Percentiles rank a stretch among this genome's conserved stretches.
These are phyloP conservation scores for Botrytis deweyae DNA, from an alignment of 2,329 filamentous ascomycete species.

Conservation along the genomic window DNA sequence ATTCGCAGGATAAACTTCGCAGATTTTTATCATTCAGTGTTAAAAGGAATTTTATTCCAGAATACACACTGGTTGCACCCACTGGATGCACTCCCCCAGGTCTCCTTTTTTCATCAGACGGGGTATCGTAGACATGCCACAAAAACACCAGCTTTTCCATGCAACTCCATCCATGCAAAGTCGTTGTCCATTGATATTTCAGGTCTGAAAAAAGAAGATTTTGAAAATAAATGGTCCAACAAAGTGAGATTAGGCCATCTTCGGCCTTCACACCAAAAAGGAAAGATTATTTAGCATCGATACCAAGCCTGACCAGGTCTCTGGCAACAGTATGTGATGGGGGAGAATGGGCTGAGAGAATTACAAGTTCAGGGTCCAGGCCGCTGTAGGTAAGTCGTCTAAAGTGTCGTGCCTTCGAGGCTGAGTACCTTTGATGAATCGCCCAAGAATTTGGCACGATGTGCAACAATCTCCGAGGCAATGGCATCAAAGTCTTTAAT, in stretches of 20 bases:
- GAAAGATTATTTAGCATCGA: background rate
- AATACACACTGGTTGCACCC: constrained; percentile 9
- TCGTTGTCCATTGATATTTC: constrained; percentile 7
- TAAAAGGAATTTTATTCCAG: background rate
- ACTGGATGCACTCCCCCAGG: constrained; percentile 5
- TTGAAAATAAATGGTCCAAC: constrained; percentile 16
- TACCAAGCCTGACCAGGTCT: constrained; percentile 22
- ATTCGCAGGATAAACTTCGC: background rate
- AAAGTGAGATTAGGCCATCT: background rate
- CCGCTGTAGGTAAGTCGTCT: constrained; percentile 24
- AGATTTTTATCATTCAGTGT: background rate
- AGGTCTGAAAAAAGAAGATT: background rate
- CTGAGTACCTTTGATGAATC: constrained; percentile 64
- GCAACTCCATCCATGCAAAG: constrained; percentile 21
- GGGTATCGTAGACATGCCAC: constrained; percentile 20
- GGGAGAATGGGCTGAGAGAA: constrained; percentile 24
- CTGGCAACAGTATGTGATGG: constrained; percentile 22
- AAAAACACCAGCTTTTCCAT: constrained; percentile 20
- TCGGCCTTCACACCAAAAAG: constrained; percentile 7
- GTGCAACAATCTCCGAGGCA: constrained; percentile 65
- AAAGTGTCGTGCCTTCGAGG: constrained; percentile 45
- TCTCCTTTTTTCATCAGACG: constrained; percentile 13
- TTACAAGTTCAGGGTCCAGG: constrained; percentile 31
- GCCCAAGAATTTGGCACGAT: constrained; percentile 62
- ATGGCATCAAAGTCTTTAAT: constrained; percentile 66